Conservation (phyloP, 345 rosid genomes). For the Noccaea bulbosa region DNA sequence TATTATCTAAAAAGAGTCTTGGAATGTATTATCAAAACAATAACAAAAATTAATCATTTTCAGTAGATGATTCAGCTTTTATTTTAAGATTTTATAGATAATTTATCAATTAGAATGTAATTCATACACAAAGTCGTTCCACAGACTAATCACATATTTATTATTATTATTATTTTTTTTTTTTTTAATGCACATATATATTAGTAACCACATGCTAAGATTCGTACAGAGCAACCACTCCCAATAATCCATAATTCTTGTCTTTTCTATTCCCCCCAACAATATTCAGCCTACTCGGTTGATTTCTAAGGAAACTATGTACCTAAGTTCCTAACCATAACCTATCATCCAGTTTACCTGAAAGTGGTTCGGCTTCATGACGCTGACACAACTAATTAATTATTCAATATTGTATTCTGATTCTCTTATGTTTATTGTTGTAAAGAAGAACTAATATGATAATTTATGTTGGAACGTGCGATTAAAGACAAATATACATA, state of each 20-base stretch:
- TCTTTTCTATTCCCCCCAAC: slow-evolving; percentile 21
- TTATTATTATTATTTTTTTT: too few species aligned
- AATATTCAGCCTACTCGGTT: slow-evolving; percentile 25
- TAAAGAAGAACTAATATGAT: not conserved
- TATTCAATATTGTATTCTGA: not conserved
- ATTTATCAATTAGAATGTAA: not conserved
- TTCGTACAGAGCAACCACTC: slow-evolving; percentile 27
- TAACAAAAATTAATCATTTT: not conserved
- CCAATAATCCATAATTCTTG: slow-evolving; percentile 11
- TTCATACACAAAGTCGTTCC: not conserved
- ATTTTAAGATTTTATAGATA: not conserved
- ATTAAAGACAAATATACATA: not conserved
- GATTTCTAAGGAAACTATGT: slow-evolving; percentile 34
- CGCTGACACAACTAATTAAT: slow-evolving; percentile 11
- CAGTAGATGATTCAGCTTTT: not conserved
- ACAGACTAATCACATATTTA: not conserved
- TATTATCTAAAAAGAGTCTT: too few species aligned
- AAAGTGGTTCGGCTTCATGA: slow-evolving; percentile 34
- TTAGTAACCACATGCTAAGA: slow-evolving; percentile 15
- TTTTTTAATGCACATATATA: not conserved
- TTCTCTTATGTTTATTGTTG: not conserved
- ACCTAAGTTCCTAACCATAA: slow-evolving; percentile 29
- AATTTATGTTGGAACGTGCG: not conserved
- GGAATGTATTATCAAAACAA: too few species aligned
- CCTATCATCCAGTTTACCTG: slow-evolving; percentile 23